Conservation (phyloP, 768 basidiomycete species). For the Calocybe cyanea region DNA sequence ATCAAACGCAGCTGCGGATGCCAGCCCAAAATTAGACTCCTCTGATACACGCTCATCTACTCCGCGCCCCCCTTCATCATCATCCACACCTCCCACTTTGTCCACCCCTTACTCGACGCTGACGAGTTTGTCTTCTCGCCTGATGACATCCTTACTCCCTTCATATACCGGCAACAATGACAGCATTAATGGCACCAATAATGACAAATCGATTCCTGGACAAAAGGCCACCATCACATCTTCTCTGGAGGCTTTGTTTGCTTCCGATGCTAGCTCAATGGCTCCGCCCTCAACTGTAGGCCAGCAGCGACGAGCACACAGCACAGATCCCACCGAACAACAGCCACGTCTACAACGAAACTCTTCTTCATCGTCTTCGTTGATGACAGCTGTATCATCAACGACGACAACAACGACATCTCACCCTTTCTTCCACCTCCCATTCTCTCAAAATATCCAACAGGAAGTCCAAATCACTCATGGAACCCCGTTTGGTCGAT, state of each 20-base stretch:
- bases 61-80: conserved; percentile 1
- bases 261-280: conserved; percentile 12
- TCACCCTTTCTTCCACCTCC: too few species aligned
- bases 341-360: too few species aligned
- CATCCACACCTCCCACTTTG: conserved; percentile 1
- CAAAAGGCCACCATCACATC: conserved; percentile 5
- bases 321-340: too few species aligned
- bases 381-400: too few species aligned
- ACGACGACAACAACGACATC: too few species aligned
- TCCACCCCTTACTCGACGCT: conserved; percentile 34
- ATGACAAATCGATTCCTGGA: conserved; percentile 2
- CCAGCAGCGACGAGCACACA: too few species aligned
- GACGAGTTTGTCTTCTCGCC: conserved; percentile 43
- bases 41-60: conserved; percentile 8
- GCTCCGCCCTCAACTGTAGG: too few species aligned
- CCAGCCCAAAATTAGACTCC: conserved; percentile 17
- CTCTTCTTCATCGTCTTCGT: too few species aligned
- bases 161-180: too few species aligned
- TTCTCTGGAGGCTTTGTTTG: conserved; percentile 18
- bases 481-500: conserved; percentile 48
- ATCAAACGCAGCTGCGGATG: conserved; percentile 18
- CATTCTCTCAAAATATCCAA: too few species aligned
- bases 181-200: too few species aligned
- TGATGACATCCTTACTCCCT: conserved; percentile 44
- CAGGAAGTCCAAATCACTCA: conserved; percentile 28